These are phyloP conservation scores for Citeromyces matritensis DNA, from an alignment of 805 yeast species.

Conservation along the genomic window DNA sequence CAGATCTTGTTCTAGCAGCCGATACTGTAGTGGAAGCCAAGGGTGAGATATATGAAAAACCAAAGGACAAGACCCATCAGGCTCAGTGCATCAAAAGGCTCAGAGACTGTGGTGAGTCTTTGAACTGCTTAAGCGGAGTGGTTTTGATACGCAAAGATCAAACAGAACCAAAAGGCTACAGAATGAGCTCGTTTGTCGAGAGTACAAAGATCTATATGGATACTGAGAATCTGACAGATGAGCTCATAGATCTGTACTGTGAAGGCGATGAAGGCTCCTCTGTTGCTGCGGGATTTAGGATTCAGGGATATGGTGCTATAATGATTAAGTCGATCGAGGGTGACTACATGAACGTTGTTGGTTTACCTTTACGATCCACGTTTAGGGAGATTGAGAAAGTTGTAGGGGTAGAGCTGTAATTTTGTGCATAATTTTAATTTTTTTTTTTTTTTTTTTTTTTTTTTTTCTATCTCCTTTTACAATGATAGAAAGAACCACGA, in stretches of 20 bases:
- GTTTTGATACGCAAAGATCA: conserved; percentile 14
- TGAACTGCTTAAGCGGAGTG: conserved; percentile 40
- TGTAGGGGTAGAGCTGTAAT: conserved; percentile 1
- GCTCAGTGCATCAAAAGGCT: conserved; percentile 30
- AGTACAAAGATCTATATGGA: conserved; percentile 16
- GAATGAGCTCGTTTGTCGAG: conserved; percentile 8
- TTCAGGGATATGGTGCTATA: conserved; percentile 60
- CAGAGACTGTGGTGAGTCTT: conserved; percentile 25
- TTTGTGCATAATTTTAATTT: not conserved
- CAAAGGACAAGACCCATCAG: conserved; percentile 36
- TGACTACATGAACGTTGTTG: conserved; percentile 78
- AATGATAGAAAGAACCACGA: no score
- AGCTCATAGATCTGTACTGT: conserved; percentile 47
- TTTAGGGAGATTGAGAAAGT: conserved; percentile 11
- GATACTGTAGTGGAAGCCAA: conserved; percentile 64
- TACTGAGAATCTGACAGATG: conserved; percentile 30
- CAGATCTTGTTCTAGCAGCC: conserved; percentile 28
- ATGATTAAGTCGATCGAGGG: conserved; percentile 55
- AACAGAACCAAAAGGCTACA: conserved; percentile 5
- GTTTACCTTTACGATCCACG: conserved; percentile 59
- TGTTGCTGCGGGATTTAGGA: conserved; percentile 89
- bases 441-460: no score
- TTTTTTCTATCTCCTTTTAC: no score
- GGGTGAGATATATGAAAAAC: conserved; percentile 66
- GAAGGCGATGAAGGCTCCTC: conserved; percentile 55